Percentiles rank a stretch among this genome's conserved stretches.
Conservation (phyloP, 441 rosid species). For the Manihot esculenta region DNA sequence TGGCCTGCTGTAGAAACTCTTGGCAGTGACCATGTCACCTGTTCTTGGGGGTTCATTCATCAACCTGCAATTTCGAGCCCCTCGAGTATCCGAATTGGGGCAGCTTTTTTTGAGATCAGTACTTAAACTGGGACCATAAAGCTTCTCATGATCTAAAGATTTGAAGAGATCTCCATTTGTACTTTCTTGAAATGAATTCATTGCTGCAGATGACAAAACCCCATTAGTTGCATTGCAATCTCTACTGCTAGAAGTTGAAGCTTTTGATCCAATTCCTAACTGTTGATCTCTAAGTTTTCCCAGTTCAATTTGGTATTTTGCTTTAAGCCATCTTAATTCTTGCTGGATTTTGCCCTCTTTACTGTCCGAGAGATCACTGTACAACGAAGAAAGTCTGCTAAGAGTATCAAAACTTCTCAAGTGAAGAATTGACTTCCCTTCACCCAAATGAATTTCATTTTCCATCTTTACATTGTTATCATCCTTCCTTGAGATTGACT, state of each 20-base stretch:
- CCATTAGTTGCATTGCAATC: constrained; percentile 19
- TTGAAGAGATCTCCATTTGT: constrained; percentile 19
- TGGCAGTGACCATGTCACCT: constrained; percentile 24
- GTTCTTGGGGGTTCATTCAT: constrained; percentile 25
- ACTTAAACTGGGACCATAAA: constrained; percentile 20
- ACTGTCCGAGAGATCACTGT: constrained; percentile 33
- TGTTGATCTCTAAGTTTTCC: constrained; percentile 56
- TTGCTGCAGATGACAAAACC: constrained; percentile 10
- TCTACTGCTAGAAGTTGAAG: constrained; percentile 19
- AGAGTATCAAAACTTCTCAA: constrained; percentile 37
- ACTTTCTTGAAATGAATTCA: constrained; percentile 22
- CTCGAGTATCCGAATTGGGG: constrained; percentile 31
- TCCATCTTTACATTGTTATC: constrained; percentile 26
- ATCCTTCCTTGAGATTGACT: constrained; percentile 25
- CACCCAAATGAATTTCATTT: constrained; percentile 22
- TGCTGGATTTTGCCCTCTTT: constrained; percentile 49
- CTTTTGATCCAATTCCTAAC: constrained; percentile 28
- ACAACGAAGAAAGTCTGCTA: constrained; percentile 32
- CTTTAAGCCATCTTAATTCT: constrained; percentile 72
- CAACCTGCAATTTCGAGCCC: constrained; percentile 30
- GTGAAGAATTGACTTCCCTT: constrained; percentile 30
- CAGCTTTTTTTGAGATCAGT: constrained; percentile 22
- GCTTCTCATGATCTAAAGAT: constrained; percentile 15
- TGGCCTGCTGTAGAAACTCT: constrained; percentile 36
- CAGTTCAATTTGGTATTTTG: constrained; percentile 56